Conservation (phyloP, 2,329 filamentous ascomycete genomes). For the Penicillium hordei region DNA sequence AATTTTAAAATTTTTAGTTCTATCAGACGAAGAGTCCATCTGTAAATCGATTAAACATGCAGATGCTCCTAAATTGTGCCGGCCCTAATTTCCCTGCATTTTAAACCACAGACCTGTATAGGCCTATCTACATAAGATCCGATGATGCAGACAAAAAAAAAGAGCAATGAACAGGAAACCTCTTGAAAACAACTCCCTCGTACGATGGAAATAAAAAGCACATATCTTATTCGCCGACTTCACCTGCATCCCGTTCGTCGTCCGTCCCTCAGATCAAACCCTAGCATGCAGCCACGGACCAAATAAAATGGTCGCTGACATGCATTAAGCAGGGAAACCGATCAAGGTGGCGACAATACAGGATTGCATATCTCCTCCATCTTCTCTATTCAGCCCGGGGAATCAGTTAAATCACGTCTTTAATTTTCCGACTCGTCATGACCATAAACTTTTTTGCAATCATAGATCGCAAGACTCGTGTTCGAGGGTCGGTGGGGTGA, state of each 20-base stretch:
- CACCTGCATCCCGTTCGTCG: slow-evolving; percentile 23
- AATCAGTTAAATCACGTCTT: slow-evolving; percentile 32
- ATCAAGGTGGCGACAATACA: slow-evolving; percentile 19
- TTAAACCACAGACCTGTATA: slow-evolving; percentile 18
- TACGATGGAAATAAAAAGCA: slow-evolving; percentile 31
- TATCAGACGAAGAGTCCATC: not conserved
- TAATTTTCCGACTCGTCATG: slow-evolving; percentile 28
- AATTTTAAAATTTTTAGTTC: too few species aligned
- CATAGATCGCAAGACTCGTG: slow-evolving; percentile 20
- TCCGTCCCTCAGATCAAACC: slow-evolving; percentile 11
- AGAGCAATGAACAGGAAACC: slow-evolving; percentile 26
- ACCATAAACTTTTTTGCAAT: slow-evolving; percentile 32
- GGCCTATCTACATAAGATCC: slow-evolving; percentile 27
- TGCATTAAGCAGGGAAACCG: slow-evolving; percentile 16
- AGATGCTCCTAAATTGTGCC: slow-evolving; percentile 9
- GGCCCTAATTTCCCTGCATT: slow-evolving; percentile 16
- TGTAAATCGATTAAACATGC: slow-evolving; percentile 4
- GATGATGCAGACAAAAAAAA: slow-evolving; percentile 23
- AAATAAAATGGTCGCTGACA: slow-evolving; percentile 2
- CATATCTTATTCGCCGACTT: slow-evolving; percentile 31
- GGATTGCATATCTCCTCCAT: slow-evolving; percentile 18
- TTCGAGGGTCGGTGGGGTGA: slow-evolving; percentile 21
- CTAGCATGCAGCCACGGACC: not conserved
- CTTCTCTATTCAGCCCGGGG: slow-evolving; percentile 36
- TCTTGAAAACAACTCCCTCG: slow-evolving; percentile 35